phyloP scores from a whole-genome alignment of 306 rosid species.

The Dalbergia cultrata region DNA sequence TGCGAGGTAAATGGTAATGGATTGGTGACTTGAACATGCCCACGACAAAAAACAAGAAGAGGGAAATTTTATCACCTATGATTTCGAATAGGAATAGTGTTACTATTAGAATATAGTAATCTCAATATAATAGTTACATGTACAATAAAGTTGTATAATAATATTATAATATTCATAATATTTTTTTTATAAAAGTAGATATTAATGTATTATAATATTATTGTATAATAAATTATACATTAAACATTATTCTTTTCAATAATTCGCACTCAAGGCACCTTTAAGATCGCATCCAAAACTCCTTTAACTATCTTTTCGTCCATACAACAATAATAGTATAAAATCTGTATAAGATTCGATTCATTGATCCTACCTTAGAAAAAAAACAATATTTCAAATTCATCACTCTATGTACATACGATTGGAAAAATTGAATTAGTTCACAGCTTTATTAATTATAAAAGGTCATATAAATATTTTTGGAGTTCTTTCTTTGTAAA shows the following conservation, averaged over 20 bases:
- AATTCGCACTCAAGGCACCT: not conserved
- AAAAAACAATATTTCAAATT: not conserved
- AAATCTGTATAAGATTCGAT: not conserved
- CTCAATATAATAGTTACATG: no score
- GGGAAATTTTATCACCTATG: not conserved
- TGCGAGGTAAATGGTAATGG: no score
- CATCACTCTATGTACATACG: not conserved
- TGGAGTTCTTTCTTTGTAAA: no score
- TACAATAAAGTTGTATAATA: no score
- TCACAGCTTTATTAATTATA: no score
- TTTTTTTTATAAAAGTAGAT: no score
- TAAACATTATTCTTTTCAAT: not conserved
- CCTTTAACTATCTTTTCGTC: not conserved
- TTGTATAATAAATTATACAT: no score
- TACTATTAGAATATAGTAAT: no score
- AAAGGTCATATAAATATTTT: no score
- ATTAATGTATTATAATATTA: no score
- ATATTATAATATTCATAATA: no score
- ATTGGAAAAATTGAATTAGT: not conserved
- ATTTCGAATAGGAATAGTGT: not conserved
- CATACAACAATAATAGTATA: constrained; percentile 5
- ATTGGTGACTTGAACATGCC: not conserved
- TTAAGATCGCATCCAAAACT: not conserved
- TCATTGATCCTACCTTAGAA: not conserved
- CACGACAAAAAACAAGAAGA: not conserved